phyloP scores from a whole-genome alignment of 495 filamentous ascomycete genomes.

The Neurospora sp. region DNA sequence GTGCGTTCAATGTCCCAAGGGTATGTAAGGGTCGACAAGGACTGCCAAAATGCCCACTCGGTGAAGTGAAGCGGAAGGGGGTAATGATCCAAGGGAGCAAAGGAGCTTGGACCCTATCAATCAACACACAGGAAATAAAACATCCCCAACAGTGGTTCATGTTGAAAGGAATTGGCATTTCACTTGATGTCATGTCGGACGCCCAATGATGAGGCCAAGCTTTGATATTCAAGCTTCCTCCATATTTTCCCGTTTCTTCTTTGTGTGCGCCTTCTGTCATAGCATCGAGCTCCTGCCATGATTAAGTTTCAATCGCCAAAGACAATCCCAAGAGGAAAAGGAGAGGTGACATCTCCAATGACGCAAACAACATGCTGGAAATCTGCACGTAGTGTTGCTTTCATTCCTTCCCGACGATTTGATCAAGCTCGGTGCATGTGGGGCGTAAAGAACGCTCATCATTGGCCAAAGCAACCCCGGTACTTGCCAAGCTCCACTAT shows the following conservation, averaged over 20 bases:
- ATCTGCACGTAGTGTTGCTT: neutral
- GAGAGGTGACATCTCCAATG: neutral
- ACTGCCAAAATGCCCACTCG: neutral
- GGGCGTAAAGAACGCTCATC: neutral
- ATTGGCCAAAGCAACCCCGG: neutral
- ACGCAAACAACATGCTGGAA: neutral
- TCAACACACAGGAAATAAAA: neutral
- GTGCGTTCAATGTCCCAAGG: neutral
- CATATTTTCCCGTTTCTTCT: neutral
- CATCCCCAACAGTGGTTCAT: neutral
- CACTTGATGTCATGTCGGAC: neutral
- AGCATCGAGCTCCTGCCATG: neutral
- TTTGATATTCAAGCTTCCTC: neutral
- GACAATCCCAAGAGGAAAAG: neutral
- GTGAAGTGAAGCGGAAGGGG: neutral
- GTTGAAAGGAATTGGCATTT: neutral
- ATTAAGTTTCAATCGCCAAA: neutral
- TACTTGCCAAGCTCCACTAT: neutral
- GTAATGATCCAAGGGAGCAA: neutral
- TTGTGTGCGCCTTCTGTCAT: neutral
- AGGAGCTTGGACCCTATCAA: neutral
- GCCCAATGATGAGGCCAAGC: neutral
- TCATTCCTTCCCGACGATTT: neutral
- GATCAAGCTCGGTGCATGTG: neutral
- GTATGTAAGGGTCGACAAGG: neutral